Evolutionary conservation across 2,329 filamentous ascomycete species (phyloP).

Genomic region (Sclerotiophoma versabilis): DNA sequence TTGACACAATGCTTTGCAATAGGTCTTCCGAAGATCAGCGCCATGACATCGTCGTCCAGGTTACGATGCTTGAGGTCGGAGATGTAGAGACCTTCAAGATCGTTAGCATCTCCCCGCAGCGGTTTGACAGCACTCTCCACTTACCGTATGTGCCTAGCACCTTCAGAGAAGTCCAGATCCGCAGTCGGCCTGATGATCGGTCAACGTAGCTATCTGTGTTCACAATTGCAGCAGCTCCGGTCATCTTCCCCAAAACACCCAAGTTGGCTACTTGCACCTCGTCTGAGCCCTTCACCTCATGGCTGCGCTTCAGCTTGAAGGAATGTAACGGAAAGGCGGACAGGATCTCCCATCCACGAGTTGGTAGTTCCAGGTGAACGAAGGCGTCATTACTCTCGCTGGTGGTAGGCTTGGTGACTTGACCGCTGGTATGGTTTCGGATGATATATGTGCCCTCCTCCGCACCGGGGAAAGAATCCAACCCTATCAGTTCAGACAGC

Average conservation of each 20-base stretch:
- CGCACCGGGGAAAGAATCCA: constrained; percentile 77
- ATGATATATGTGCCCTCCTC: constrained; percentile 70
- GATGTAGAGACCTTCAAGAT: constrained; percentile 72
- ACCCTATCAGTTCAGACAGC: constrained; percentile 72
- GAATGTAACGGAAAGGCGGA: constrained; percentile 72
- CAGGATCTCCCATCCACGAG: constrained; percentile 80
- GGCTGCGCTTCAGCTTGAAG: constrained; percentile 57
- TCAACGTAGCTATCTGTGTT: constrained; percentile 65
- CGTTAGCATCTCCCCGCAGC: not conserved
- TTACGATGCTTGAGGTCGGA: constrained; percentile 69
- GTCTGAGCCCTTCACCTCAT: constrained; percentile 42
- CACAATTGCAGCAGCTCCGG: constrained; percentile 79
- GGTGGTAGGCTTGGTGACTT: constrained; percentile 63
- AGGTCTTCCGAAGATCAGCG: constrained; percentile 74
- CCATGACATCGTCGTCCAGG: constrained; percentile 72
- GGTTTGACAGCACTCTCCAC: constrained; percentile 20
- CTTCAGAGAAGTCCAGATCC: constrained; percentile 75
- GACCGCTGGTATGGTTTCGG: constrained; percentile 72
- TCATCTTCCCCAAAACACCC: constrained; percentile 88
- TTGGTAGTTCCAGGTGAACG: constrained; percentile 68
- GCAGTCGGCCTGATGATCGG: constrained; percentile 64
- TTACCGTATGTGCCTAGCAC: constrained; percentile 77
- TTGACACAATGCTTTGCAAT: constrained; percentile 72
- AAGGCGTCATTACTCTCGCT: constrained; percentile 57
- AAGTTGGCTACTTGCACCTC: constrained; percentile 70